Evolutionary conservation across 257 asterid genomes (phyloP).

Genomic region (Mitragyna speciosa): DNA sequence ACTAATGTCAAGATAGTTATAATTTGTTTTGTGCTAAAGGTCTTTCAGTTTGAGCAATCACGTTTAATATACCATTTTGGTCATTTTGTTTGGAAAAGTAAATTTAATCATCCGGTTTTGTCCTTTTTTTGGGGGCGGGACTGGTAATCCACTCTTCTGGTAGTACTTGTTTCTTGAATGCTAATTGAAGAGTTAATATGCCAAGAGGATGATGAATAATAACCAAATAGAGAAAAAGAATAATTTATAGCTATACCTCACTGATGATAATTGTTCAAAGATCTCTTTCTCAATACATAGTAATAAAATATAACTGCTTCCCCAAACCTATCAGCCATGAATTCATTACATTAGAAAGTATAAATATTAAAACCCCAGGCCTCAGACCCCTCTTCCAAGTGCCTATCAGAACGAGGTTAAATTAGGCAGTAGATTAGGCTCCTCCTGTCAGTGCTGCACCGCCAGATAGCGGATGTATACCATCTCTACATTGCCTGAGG

Average conservation of each 20-base stretch:
- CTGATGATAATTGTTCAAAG: slow-evolving; percentile 28
- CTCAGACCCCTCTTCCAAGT: slow-evolving; percentile 21
- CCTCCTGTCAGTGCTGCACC: slow-evolving; percentile 13
- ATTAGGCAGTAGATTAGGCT: slow-evolving; percentile 17
- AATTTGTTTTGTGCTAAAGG: no score
- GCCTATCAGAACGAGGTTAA: slow-evolving; percentile 8
- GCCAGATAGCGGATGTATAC: neutral
- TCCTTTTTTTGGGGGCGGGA: no score
- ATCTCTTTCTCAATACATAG: slow-evolving; percentile 20
- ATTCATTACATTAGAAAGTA: slow-evolving; percentile 32
- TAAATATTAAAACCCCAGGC: slow-evolving; percentile 24
- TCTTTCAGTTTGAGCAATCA: no score
- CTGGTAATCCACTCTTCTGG: neutral
- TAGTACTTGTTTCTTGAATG: neutral
- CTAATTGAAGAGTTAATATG: neutral
- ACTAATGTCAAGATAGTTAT: no score
- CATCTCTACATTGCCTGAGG: slow-evolving; percentile 43
- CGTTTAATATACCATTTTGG: no score
- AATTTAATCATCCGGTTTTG: no score
- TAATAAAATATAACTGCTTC: slow-evolving; percentile 16
- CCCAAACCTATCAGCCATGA: slow-evolving; percentile 27
- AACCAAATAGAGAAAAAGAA: neutral
- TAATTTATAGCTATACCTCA: slow-evolving; percentile 15
- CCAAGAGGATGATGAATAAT: neutral
- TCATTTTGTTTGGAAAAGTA: no score